Percentiles rank a stretch among this genome's conserved stretches.
Conservation (phyloP, 208 protist genomes). For the Leishmania guyanensis region DNA sequence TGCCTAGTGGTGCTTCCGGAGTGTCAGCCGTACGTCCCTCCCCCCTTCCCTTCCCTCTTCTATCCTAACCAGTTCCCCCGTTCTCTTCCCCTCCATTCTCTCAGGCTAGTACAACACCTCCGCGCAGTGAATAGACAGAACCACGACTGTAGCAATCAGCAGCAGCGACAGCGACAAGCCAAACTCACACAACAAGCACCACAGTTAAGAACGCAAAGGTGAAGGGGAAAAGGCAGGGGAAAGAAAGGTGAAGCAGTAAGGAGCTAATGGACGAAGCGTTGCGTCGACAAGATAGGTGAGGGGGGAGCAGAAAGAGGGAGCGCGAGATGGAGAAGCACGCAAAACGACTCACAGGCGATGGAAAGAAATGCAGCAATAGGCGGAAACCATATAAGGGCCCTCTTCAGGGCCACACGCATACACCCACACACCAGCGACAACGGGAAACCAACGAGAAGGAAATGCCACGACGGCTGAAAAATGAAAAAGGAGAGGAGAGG, state of each 20-base stretch:
- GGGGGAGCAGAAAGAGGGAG: background rate
- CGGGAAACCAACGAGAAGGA: background rate
- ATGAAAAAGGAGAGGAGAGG: background rate
- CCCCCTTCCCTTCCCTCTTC: background rate
- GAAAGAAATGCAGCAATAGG: background rate
- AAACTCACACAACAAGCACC: background rate
- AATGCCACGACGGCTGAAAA: background rate
- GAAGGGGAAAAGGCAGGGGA: background rate
- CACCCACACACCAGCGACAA: background rate
- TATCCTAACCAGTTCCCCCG: background rate
- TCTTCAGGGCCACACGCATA: background rate
- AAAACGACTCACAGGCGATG: background rate
- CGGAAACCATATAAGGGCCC: background rate
- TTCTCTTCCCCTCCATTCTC: background rate
- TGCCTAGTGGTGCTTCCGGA: background rate
- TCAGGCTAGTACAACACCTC: background rate
- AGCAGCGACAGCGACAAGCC: background rate
- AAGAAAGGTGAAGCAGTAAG: background rate
- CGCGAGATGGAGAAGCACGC: background rate
- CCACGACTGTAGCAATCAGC: background rate
- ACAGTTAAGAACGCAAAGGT: background rate
- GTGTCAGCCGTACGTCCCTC: background rate
- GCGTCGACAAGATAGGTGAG: no score
- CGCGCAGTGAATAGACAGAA: background rate
- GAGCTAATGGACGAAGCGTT: no score